phyloP scores from a whole-genome alignment of 2,329 filamentous ascomycete species.

The Curvularia sp. region DNA sequence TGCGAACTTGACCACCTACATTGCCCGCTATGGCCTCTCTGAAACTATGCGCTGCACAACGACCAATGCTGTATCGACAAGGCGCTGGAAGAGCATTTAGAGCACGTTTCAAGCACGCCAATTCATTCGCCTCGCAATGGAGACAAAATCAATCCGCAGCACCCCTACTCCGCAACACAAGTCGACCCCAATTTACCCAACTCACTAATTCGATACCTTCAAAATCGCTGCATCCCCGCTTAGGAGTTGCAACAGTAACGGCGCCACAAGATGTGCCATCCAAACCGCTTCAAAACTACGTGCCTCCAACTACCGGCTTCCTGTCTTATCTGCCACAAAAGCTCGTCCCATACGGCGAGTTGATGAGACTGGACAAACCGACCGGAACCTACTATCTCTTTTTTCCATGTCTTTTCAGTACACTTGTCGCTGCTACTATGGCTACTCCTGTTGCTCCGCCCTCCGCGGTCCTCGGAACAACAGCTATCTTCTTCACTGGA shows the following conservation, averaged over 20 bases:
- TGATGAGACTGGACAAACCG: conserved; percentile 82
- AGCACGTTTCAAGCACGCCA: background rate
- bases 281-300: conserved; percentile 57
- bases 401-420: conserved; percentile 85
- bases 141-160: background rate
- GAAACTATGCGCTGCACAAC: background rate
- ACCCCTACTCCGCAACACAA: background rate
- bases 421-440: conserved; percentile 78
- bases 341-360: conserved; percentile 81
- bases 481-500: conserved; percentile 74
- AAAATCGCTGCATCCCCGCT: conserved; percentile 8
- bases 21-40: conserved; percentile 6
- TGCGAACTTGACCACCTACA: background rate
- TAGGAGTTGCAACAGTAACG: conserved; percentile 26
- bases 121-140: background rate
- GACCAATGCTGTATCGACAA: background rate
- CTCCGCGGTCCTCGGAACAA: conserved; percentile 68
- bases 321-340: conserved; percentile 72
- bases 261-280: conserved; percentile 17
- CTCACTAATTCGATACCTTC: conserved; percentile 7
- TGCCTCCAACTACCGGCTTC: conserved; percentile 74
- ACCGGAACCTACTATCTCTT: conserved; percentile 84
- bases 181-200: conserved; percentile 19
- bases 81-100: background rate
- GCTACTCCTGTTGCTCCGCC: conserved; percentile 67